Conservation (phyloP, 305 asterid genomes). For the Fraxinus greggii region DNA sequence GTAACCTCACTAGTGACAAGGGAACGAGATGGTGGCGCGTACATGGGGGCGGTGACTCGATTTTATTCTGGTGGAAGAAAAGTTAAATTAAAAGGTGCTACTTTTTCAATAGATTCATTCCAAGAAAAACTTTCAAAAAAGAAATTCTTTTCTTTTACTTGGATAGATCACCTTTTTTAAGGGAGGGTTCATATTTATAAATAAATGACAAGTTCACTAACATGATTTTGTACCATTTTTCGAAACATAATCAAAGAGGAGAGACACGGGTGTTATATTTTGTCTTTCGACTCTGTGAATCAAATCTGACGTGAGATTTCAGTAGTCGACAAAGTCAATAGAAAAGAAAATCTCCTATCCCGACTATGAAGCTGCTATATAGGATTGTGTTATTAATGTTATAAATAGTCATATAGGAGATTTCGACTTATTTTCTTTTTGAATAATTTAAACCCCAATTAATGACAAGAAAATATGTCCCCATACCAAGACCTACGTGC, state of each 20-base stretch:
- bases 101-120: conserved; percentile 17
- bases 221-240: not conserved
- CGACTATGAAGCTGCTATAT: not conserved
- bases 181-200: not conserved
- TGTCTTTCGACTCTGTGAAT: not conserved
- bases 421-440: not conserved
- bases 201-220: not conserved
- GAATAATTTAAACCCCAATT: not conserved
- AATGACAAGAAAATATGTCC: not conserved
- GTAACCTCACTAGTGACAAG: not conserved
- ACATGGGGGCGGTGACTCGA: not conserved
- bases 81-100: not conserved
- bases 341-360: not conserved
- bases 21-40: not conserved
- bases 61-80: conserved; percentile 16
- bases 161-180: conserved; percentile 2
- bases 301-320: not conserved
- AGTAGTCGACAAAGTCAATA: not conserved
- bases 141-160: conserved; percentile 11
- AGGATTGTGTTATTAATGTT: not conserved
- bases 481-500: not conserved
- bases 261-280: not conserved
- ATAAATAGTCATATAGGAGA: not conserved
- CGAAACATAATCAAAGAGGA: not conserved
- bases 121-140: conserved; percentile 21